A percentile compares a stretch with the other conserved stretches of the same genome.
These are phyloP conservation scores for Amphirosellinia nigrospora DNA, from an alignment of 495 filamentous ascomycete genomes.

Conservation along the genomic window DNA sequence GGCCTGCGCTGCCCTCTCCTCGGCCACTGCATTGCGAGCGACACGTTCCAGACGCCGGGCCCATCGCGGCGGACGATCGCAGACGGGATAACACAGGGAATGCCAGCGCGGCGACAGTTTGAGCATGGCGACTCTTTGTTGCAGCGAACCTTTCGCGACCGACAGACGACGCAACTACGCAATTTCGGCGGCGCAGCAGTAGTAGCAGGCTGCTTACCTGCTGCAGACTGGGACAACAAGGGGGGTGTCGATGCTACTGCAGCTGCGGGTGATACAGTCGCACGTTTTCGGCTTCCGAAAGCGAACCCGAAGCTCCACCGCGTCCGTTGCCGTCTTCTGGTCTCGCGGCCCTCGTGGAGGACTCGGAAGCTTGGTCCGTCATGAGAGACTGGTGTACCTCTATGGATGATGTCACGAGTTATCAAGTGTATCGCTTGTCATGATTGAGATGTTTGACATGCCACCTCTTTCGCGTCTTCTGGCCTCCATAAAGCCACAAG, in stretches of 20 bases:
- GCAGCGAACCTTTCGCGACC: conserved; percentile 66
- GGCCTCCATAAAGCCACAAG: not conserved
- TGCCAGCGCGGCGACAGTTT: conserved; percentile 62
- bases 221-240: not conserved
- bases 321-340: not conserved
- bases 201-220: not conserved
- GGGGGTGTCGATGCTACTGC: not conserved
- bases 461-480: not conserved
- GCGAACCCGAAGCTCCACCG: conserved; percentile 7
- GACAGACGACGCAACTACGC: conserved; percentile 63
- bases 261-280: not conserved
- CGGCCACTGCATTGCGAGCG: conserved; percentile 32
- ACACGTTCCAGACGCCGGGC: conserved; percentile 52
- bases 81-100: conserved; percentile 60
- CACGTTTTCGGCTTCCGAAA: not conserved
- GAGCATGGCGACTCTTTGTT: conserved; percentile 65
- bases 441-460: conserved; percentile 3
- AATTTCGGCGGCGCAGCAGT: conserved; percentile 39
- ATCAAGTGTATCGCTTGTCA: not conserved
- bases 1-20: conserved; percentile 21
- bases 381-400: not conserved
- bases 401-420: not conserved
- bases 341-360: not conserved
- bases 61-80: conserved; percentile 58
- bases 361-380: conserved; percentile 4